Evolutionary conservation across 768 basidiomycete genomes (phyloP).

Genomic region (Pulveroboletus sp.): DNA sequence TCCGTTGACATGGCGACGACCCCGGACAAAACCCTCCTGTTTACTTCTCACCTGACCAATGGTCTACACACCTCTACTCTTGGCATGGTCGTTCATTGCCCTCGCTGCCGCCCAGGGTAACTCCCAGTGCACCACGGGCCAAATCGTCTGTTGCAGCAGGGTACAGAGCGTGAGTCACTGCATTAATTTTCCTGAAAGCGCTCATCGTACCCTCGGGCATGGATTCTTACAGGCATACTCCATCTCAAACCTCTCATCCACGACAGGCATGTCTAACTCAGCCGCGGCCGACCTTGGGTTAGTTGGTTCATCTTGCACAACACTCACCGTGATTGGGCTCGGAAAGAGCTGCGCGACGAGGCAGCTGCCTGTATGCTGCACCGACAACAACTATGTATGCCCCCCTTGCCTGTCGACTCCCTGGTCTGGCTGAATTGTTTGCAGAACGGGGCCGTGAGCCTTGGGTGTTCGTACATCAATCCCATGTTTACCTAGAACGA

Average conservation of each 20-base stretch:
- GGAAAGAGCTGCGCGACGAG: conserved; percentile 9
- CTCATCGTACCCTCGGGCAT: background rate
- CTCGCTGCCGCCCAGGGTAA: conserved; percentile 6
- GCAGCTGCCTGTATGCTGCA: conserved; percentile 13
- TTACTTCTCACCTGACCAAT: conserved; percentile 1
- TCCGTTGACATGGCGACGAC: background rate
- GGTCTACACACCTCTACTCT: conserved; percentile 2
- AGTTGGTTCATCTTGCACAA: conserved; percentile 8
- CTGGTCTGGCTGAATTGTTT: background rate
- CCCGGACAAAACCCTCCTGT: background rate
- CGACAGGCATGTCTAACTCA: conserved; percentile 7
- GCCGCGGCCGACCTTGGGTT: conserved; percentile 12
- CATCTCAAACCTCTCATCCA: background rate
- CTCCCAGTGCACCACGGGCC: conserved; percentile 5
- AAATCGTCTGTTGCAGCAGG: conserved; percentile 10
- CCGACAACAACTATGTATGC: conserved; percentile 14
- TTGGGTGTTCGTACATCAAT: conserved; percentile 12
- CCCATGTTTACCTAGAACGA: background rate
- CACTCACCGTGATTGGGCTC: conserved; percentile 11
- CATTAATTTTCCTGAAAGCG: background rate
- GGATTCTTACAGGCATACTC: conserved; percentile 1
- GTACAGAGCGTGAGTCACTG: conserved; percentile 8
- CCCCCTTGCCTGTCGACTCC: background rate
- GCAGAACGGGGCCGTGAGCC: conserved; percentile 10
- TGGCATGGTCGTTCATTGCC: conserved; percentile 1